Percentiles rank a stretch among this genome's conserved stretches.
These are phyloP conservation scores for Circinella minor DNA, from an alignment of 371 early-diverging fungal genomes.

Conservation along the genomic window DNA sequence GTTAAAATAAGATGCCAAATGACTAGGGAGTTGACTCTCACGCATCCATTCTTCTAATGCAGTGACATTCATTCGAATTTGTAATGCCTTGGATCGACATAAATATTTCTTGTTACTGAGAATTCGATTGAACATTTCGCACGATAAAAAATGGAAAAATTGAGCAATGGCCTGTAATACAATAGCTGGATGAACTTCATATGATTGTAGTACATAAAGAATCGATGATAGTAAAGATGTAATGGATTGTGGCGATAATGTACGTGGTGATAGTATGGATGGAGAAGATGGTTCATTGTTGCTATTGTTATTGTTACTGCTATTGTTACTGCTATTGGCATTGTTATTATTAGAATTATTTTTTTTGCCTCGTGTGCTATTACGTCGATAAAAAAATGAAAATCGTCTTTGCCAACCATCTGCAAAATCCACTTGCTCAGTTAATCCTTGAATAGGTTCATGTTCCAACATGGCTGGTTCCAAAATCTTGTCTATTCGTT, in stretches of 20 bases:
- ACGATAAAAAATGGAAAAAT: slow-evolving; percentile 73
- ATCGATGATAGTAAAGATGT: slow-evolving; percentile 67
- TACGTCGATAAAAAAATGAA: slow-evolving; percentile 38
- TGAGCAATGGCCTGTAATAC: slow-evolving; percentile 74
- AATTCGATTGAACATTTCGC: slow-evolving; percentile 85
- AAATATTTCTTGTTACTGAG: slow-evolving; percentile 73
- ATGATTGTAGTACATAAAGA: slow-evolving; percentile 59
- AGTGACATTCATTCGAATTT: slow-evolving; percentile 84
- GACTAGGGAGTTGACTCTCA: slow-evolving; percentile 15
- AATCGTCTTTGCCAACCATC: slow-evolving; percentile 53
- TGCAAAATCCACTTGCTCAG: slow-evolving; percentile 67
- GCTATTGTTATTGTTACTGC: not conserved
- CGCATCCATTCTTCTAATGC: slow-evolving; percentile 86
- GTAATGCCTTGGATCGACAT: slow-evolving; percentile 82
- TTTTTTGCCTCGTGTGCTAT: slow-evolving; percentile 16
- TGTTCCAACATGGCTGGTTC: slow-evolving; percentile 78
- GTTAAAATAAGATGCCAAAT: slow-evolving; percentile 50
- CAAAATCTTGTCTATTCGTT: slow-evolving; percentile 64
- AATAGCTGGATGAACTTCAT: slow-evolving; percentile 74
- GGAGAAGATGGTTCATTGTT: slow-evolving; percentile 10
- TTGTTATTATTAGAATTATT: not conserved
- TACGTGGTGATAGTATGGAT: slow-evolving; percentile 13
- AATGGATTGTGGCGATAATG: slow-evolving; percentile 63
- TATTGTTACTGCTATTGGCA: not conserved
- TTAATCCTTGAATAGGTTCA: slow-evolving; percentile 72